Base-by-base conservation (phyloP, 257 asterid species). In the Leptodermis oblonga region DNA sequence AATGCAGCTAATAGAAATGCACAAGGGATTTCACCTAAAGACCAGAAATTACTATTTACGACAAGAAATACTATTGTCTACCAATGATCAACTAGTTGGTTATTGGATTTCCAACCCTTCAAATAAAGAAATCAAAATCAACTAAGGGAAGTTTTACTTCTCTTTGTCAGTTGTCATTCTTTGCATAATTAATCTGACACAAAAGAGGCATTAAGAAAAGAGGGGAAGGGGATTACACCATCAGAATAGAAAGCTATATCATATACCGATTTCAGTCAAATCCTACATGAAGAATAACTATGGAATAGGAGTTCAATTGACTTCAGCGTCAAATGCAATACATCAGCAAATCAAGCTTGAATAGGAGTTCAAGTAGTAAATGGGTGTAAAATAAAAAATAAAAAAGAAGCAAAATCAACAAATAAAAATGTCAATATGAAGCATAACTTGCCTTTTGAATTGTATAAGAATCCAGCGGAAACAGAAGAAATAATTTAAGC, bases 401-500 rank as follows among this genome's bases (percentile, higher is more conserved):
- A 51, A 5, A 20, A 70, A 9, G 23, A 3, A 67, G 41, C 51
- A 68, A 31, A 17, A 39, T 23, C 17, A 10, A 22, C 67, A 20
- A 45, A 70, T 30, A 13, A 31, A 43, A 68, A 46, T 17, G 56
- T 26, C 10, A 39, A 65, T 28, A 20, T 65, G 39, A 15, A 41
- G 43, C 52, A 46, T 66, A 25, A 73, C 95, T 85, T 83, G 72
- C 99, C 99, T 91, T 83, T 94, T 94, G 49, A 94, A 94, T 86
- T 94, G 99, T 79, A 94, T 94, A 74, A 94, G 89, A 64, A 94
- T 76, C 99, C 99, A 94, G 70, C 99, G 99, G 53, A 94, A 94
- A 82, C 99, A 94, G 78, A 94, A 94, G 92, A 94, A 94, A 76
- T 86, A 94, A 76, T 94, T 94, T 81, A 94, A 78, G 85, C 99